Evolutionary conservation across 2,329 filamentous ascomycete genomes (phyloP).

Genomic region (Parafenestella ontariensis): DNA sequence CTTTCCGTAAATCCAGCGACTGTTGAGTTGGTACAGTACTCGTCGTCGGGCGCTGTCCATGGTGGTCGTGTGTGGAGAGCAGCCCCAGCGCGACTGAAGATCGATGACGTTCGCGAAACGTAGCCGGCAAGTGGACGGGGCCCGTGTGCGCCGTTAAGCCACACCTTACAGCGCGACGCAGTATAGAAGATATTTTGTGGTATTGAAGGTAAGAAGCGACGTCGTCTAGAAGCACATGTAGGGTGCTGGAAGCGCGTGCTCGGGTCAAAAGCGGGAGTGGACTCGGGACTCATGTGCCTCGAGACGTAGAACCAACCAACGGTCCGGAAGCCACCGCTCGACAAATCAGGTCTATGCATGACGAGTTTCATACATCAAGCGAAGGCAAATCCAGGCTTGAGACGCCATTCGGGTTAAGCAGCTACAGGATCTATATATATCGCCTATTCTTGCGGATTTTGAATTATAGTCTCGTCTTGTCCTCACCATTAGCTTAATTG

Average conservation of each 20-base stretch:
- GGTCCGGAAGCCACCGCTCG: constrained; percentile 13
- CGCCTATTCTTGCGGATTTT: not conserved
- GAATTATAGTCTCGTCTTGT: not conserved
- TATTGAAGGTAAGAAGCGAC: constrained; percentile 8
- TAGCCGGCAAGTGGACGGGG: constrained; percentile 14
- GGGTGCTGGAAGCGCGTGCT: constrained; percentile 21
- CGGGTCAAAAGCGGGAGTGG: constrained; percentile 16
- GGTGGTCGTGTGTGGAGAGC: constrained; percentile 29
- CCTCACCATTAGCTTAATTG: not conserved
- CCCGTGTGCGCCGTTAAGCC: constrained; percentile 25
- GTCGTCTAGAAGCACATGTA: constrained; percentile 16
- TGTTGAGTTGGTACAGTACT: constrained; percentile 70
- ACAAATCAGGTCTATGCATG: constrained; percentile 18
- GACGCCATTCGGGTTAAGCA: not conserved
- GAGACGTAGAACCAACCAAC: constrained; percentile 23
- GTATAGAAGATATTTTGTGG: constrained; percentile 6
- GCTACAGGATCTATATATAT: not conserved
- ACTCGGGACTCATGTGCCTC: constrained; percentile 4
- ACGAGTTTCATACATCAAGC: constrained; percentile 22
- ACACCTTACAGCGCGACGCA: constrained; percentile 7
- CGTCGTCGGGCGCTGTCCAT: constrained; percentile 60
- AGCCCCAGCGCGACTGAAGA: not conserved
- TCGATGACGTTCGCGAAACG: constrained; percentile 41
- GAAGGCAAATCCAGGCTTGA: not conserved
- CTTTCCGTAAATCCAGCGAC: constrained; percentile 75